Percentiles rank a stretch among this genome's conserved stretches.
These are phyloP conservation scores for Chaetomiaceae sp. DNA, from an alignment of 2,329 filamentous ascomycete genomes.

Conservation along the genomic window DNA sequence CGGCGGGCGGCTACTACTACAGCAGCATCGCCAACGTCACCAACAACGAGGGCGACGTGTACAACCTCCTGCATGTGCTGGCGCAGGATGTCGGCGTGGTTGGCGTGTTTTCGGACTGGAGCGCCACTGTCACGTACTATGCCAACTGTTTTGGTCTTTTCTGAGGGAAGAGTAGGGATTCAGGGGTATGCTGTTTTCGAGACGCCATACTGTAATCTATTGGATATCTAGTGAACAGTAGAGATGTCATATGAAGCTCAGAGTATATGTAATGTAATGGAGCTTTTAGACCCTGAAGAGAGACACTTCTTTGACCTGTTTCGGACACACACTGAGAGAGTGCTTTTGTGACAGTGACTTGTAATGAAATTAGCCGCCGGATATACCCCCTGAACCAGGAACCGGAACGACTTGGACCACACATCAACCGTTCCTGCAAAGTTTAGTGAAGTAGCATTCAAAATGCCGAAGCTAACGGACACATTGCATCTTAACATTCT, in stretches of 20 bases:
- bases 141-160: constrained; percentile 60
- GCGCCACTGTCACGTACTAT: constrained; percentile 64
- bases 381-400: neutral
- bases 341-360: neutral
- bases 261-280: no score
- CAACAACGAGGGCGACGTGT: constrained; percentile 62
- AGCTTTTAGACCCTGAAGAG: no score
- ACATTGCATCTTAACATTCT: no score
- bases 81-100: constrained; percentile 55
- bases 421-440: neutral
- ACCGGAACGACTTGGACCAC: no score
- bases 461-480: no score
- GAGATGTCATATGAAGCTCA: no score
- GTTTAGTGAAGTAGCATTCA: neutral
- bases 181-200: no score
- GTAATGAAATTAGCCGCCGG: constrained; percentile 1
- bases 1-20: constrained; percentile 52
- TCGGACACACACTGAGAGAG: neutral
- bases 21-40: constrained; percentile 50
- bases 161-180: neutral
- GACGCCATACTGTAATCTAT: no score
- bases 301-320: neutral
- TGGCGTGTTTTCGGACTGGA: constrained; percentile 67
- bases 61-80: constrained; percentile 61
- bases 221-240: no score